Conservation (phyloP, 1,284 basidiomycete genomes). For the Microbotryum silenes-acaulis region DNA sequence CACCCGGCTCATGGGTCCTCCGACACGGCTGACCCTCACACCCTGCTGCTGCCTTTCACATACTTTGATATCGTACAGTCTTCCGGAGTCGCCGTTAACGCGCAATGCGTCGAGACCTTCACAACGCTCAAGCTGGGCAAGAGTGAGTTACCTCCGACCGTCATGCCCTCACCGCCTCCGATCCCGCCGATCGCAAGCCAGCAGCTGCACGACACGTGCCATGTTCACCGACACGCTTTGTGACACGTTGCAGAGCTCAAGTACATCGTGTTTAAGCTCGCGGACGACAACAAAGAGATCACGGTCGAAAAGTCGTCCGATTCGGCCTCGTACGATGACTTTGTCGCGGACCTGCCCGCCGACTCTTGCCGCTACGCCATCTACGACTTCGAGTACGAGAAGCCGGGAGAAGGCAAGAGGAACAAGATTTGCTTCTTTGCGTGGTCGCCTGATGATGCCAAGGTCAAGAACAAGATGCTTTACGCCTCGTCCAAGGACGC, state of each 20-base stretch:
- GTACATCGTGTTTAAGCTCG: slow-evolving; percentile 76
- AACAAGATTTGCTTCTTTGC: slow-evolving; percentile 84
- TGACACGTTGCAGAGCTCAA: slow-evolving; percentile 48
- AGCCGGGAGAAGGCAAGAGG: slow-evolving; percentile 66
- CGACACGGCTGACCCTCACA: no score
- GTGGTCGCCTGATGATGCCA: slow-evolving; percentile 81
- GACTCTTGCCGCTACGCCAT: slow-evolving; percentile 77
- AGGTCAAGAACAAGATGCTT: slow-evolving; percentile 91
- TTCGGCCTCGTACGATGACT: slow-evolving; percentile 61
- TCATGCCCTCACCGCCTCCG: not conserved
- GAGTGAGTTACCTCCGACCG: slow-evolving; percentile 40
- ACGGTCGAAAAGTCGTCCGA: slow-evolving; percentile 57
- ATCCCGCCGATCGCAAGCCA: no score
- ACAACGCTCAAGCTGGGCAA: slow-evolving; percentile 74
- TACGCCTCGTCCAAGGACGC: slow-evolving; percentile 87
- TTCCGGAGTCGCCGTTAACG: slow-evolving; percentile 64
- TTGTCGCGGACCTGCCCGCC: slow-evolving; percentile 67
- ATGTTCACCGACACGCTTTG: not conserved
- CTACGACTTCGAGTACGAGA: slow-evolving; percentile 84
- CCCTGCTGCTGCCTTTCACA: not conserved
- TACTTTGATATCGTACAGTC: slow-evolving; percentile 46
- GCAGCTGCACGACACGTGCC: not conserved
- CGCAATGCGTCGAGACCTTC: slow-evolving; percentile 57
- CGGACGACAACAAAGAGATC: slow-evolving; percentile 61
- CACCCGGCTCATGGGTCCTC: no score